Conservation (phyloP, 2,329 filamentous ascomycete genomes). For the Aspergillus ustus region DNA sequence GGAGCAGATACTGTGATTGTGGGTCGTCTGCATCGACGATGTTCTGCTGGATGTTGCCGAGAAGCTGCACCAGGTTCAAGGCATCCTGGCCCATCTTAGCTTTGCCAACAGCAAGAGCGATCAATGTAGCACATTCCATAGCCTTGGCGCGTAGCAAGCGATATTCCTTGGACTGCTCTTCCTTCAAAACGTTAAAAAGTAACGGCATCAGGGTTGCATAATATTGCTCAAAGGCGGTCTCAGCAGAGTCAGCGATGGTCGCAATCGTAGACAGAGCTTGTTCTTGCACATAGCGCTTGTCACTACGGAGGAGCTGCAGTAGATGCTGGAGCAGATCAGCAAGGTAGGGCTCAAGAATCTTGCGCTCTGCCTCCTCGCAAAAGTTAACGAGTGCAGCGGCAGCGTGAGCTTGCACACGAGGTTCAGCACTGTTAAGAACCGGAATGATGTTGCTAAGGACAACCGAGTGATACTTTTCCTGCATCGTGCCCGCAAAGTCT, state of each 20-base stretch:
- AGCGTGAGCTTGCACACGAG: constrained; percentile 93
- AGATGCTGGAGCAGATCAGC: constrained; percentile 84
- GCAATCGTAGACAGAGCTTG: constrained; percentile 97
- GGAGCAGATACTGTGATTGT: constrained; percentile 93
- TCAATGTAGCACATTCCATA: constrained; percentile 98
- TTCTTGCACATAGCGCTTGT: constrained; percentile 96
- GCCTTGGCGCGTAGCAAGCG: constrained; percentile 91
- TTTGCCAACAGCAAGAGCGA: constrained; percentile 90
- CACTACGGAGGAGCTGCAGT: constrained; percentile 84
- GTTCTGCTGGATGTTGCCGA: constrained; percentile 82
- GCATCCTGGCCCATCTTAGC: constrained; percentile 89
- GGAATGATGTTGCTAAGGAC: constrained; percentile 92
- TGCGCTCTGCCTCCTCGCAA: constrained; percentile 96
- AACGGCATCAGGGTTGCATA: constrained; percentile 96
- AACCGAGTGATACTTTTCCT: constrained; percentile 87
- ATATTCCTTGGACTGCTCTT: constrained; percentile 93
- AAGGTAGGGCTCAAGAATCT: constrained; percentile 87
- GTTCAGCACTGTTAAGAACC: constrained; percentile 85
- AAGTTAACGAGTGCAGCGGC: constrained; percentile 99
- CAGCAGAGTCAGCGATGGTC: constrained; percentile 97
- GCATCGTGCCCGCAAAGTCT: constrained; percentile 97
- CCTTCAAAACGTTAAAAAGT: constrained; percentile 83
- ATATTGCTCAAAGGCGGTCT: constrained; percentile 92
- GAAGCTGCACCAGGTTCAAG: constrained; percentile 80
- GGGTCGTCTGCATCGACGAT: constrained; percentile 93